Evolutionary conservation across 2,329 filamentous ascomycete species (phyloP), one percentile per base, ranked within the genome.

Genomic region (Aspergillus calidoustus): DNA sequence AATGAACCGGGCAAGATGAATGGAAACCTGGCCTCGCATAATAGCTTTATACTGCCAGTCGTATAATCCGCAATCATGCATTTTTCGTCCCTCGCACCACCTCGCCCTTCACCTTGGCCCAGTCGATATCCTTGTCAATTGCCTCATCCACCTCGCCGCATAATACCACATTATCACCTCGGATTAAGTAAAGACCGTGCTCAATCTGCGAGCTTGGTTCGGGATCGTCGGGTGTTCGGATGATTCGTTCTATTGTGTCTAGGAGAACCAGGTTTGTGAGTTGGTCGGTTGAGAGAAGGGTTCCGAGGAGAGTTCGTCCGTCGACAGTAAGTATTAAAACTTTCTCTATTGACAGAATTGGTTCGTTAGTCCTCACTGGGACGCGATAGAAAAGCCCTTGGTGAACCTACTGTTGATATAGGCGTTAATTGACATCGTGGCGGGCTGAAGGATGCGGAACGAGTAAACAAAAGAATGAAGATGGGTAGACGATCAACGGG

Each of bases 101-200:
- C 62, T 89, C 87, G 4, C 94, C 94, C 74, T 91, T 90, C 44
- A 99, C 95, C 77, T 96, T 89, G 22, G 85, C 84, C 95, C 95
- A 99, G 80, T 97, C 89, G 74, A 99, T 98, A 70, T 90, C 93
- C 44, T 84, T 86, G 79, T 99, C 95, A 62, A 98, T 82, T 69
- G 91, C 86, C 78, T 97, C 93, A 76, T 99, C 93, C 34, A 99
- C 89, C 60, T 96, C 82, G 2, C 95, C 95, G 61, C 95, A 91
- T 17, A 96, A 84, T 64, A 93, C 93, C 52, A 99, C 94, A 73
- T 96, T 97, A 76, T 99, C 95, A 56, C 95, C 95, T 63, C 95
- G 87, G 60, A 99, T 91, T 61, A 99, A 85, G 76, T 97, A 98
- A 6, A 98, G 80, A 1, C 95, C 95, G 64, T 97, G 87, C 4